Evolutionary conservation across 148 eudicot species (phyloP).

Genomic region (Persicaria maculosa): DNA sequence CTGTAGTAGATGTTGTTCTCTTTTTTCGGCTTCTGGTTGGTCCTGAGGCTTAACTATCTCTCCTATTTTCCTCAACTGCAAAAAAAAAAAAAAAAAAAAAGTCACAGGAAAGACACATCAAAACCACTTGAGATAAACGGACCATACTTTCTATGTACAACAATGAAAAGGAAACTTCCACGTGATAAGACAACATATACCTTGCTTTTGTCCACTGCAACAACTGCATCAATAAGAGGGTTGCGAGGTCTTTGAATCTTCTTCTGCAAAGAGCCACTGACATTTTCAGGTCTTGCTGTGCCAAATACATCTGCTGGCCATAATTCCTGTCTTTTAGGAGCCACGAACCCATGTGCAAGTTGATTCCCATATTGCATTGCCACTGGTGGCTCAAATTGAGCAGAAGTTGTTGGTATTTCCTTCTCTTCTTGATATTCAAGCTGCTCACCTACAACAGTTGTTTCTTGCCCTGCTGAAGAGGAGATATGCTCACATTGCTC

Average conservation of each 20-base stretch:
- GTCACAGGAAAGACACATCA: neutral
- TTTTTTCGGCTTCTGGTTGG: conserved; percentile 43
- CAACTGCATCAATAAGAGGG: conserved; percentile 82
- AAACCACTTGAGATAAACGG: neutral
- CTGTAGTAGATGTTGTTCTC: conserved; percentile 37
- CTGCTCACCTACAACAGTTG: conserved; percentile 19
- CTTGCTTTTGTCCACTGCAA: conserved; percentile 89
- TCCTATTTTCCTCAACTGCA: conserved; percentile 49
- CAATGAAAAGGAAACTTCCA: neutral
- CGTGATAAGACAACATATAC: conserved; percentile 25
- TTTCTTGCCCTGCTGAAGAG: conserved; percentile 21
- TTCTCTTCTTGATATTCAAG: neutral
- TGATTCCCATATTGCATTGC: conserved; percentile 25
- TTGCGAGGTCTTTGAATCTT: conserved; percentile 76
- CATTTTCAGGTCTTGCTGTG: conserved; percentile 26
- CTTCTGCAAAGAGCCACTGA: conserved; percentile 39
- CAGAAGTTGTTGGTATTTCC: conserved; percentile 21
- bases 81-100: neutral
- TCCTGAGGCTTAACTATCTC: conserved; percentile 38
- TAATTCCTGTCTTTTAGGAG: conserved; percentile 29
- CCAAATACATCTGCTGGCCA: conserved; percentile 29
- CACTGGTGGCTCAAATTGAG: conserved; percentile 19
- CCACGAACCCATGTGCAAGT: conserved; percentile 24
- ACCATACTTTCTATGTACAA: neutral
- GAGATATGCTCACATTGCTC: conserved; percentile 20